Evolutionary conservation across 2,329 filamentous ascomycete genomes (phyloP).

Genomic region (Paramyrothecium roridum): DNA sequence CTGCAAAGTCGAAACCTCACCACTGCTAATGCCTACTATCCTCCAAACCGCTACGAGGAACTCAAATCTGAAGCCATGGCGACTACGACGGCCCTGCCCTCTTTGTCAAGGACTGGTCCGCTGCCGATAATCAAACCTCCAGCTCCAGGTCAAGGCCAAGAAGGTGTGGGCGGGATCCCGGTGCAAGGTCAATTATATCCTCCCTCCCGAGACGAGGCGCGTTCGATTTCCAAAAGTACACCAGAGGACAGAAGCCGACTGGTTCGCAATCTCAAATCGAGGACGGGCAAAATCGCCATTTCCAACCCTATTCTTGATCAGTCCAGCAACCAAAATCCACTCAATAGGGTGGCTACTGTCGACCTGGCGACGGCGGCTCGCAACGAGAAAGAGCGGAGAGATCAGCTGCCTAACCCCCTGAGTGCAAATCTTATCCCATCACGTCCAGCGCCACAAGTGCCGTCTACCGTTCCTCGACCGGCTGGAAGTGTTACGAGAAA

Average conservation of each 20-base stretch:
- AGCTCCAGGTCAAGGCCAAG: slow-evolving; percentile 27
- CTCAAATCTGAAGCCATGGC: slow-evolving; percentile 39
- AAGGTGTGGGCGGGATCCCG: slow-evolving; percentile 34
- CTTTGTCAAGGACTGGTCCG: slow-evolving; percentile 12
- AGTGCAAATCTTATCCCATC: slow-evolving; percentile 28
- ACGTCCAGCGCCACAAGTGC: slow-evolving; percentile 33
- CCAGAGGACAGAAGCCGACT: slow-evolving; percentile 11
- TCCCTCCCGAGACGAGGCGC: slow-evolving; percentile 28
- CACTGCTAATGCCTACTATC: slow-evolving; percentile 39
- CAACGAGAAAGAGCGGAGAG: slow-evolving; percentile 42
- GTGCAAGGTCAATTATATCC: slow-evolving; percentile 39
- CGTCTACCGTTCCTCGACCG: slow-evolving; percentile 19
- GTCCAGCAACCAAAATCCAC: slow-evolving; percentile 31
- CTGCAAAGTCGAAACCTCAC: slow-evolving; percentile 18
- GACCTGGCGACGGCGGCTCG: slow-evolving; percentile 46
- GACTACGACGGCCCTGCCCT: slow-evolving; percentile 11
- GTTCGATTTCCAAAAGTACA: slow-evolving; percentile 12
- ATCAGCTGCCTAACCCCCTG: slow-evolving; percentile 22
- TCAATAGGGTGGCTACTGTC: slow-evolving; percentile 44
- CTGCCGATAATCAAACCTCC: slow-evolving; percentile 37
- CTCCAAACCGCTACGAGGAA: slow-evolving; percentile 46
- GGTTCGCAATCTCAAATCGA: slow-evolving; percentile 20
- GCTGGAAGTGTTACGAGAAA: slow-evolving; percentile 34
- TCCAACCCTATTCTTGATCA: slow-evolving; percentile 44
- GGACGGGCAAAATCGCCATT: slow-evolving; percentile 40